Base-by-base conservation (phyloP, 2,329 filamentous ascomycete species). In the Acrodontium crateriforme region DNA sequence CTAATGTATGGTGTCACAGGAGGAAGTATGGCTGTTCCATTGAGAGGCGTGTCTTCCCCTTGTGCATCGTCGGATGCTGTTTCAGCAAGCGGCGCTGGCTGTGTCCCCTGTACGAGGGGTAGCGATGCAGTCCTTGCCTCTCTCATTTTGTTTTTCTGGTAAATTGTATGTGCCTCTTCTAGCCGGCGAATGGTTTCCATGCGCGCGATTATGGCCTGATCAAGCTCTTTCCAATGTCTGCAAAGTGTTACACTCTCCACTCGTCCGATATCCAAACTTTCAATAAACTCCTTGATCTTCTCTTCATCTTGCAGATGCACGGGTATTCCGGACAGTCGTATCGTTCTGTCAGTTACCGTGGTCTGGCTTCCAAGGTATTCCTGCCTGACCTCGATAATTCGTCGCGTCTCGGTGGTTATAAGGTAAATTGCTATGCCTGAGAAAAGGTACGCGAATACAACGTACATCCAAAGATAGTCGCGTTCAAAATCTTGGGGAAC, bases 371-470 rank as follows among this genome's bases (percentile, higher is more conserved):
- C 89, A 7, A 98, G 67, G 49, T 94, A 98, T 33, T 84, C 74
- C 53, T 98, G 89, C 14, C 89, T 68, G 16, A 87, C 70, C 31
- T 76, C 71, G 39, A 95, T 91, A 28, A 98, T 78, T 34, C 74
- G 78, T 41, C 78, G 72, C 0, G 89, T 95, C 55, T 93, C 78
- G 22, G 69, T 68, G 33, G 87, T 73, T 44, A 95, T 74, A 41
- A 87, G 70, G 50, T 85, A 92, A 9, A 94, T 61, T 0, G 81
- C 79, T 22, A 95, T 58, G 2, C 63, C 71, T 5, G 78, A 87
- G 53, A 95, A 98, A 27, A 95, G 66, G 59, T 94, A 98, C 1
- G 84, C 81, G 45, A 98, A 98, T n/a, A 80, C 64, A 9, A 93
- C 70, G 47, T 95, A 94, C 46, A 87, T 80, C 84, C 87, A 94